Evolutionary conservation across 176 grass and related monocot species (phyloP).

Genomic region (Carex myosuroides): DNA sequence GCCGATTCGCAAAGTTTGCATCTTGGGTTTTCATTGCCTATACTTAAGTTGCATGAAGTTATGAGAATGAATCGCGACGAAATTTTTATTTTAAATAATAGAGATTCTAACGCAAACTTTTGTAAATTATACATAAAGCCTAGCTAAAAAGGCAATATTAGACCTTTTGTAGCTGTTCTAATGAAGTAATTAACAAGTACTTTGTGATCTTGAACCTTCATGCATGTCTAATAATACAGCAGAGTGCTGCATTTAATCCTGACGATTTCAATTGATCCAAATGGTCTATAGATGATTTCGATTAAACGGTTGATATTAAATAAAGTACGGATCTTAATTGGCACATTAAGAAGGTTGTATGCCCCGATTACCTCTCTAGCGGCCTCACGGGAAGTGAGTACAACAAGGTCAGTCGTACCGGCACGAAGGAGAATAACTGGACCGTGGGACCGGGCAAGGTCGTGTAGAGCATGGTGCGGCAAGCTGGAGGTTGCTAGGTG

Average conservation of each 20-base stretch:
- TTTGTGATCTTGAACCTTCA: neutral
- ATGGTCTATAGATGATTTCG: neutral
- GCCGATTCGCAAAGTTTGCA: constrained; percentile 21
- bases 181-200: no score
- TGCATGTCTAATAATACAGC: no score
- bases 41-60: neutral
- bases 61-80: neutral
- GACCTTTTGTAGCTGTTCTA: neutral
- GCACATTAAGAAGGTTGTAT: neutral
- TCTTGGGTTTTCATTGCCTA: constrained; percentile 28
- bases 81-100: neutral
- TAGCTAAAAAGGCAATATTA: neutral
- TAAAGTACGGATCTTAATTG: neutral
- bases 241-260: neutral
- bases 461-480: constrained; percentile 26
- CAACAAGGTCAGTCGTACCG: constrained; percentile 22
- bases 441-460: constrained; percentile 29
- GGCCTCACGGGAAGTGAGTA: constrained; percentile 28
- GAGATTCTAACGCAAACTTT: neutral
- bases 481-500: constrained; percentile 20
- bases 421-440: constrained; percentile 35
- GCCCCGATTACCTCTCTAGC: constrained; percentile 13
- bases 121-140: neutral
- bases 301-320: neutral
- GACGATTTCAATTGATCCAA: neutral